Evolutionary conservation across 2,329 filamentous ascomycete species (phyloP).

Genomic region (Calonectria ilicicola): DNA sequence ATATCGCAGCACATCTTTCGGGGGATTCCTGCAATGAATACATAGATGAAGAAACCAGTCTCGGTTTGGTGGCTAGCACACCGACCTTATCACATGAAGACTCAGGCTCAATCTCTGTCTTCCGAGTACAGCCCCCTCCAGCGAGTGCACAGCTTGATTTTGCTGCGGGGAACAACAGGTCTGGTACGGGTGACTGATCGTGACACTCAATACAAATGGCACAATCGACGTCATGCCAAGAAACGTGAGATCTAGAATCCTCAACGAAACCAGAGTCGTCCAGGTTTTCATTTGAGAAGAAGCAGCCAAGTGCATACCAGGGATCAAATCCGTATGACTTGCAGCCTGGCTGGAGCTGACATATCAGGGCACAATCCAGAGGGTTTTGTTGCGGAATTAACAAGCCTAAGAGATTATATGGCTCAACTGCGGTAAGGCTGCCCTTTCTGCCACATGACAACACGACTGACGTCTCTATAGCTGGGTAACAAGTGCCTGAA

Average conservation of each 20-base stretch:
- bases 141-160: neutral
- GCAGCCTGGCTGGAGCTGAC: neutral
- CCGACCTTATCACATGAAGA: neutral
- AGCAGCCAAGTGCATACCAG: neutral
- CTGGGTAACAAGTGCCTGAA: neutral
- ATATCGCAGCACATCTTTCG: neutral
- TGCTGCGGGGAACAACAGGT: neutral
- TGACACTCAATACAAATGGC: neutral
- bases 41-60: neutral
- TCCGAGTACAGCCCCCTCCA: neutral
- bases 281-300: neutral
- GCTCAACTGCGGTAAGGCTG: neutral
- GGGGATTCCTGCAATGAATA: neutral
- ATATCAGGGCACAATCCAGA: neutral
- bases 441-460: neutral
- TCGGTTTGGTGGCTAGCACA: neutral
- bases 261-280: neutral
- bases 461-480: neutral
- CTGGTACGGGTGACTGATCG: neutral
- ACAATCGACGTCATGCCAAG: neutral
- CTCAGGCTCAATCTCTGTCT: neutral
- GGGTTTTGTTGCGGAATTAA: neutral
- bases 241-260: neutral
- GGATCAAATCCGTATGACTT: neutral
- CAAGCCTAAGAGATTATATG: neutral